Percentiles rank a stretch among this genome's conserved stretches.
phyloP scores from a whole-genome alignment of 2,329 filamentous ascomycete species.

The Penicillium sp. region DNA sequence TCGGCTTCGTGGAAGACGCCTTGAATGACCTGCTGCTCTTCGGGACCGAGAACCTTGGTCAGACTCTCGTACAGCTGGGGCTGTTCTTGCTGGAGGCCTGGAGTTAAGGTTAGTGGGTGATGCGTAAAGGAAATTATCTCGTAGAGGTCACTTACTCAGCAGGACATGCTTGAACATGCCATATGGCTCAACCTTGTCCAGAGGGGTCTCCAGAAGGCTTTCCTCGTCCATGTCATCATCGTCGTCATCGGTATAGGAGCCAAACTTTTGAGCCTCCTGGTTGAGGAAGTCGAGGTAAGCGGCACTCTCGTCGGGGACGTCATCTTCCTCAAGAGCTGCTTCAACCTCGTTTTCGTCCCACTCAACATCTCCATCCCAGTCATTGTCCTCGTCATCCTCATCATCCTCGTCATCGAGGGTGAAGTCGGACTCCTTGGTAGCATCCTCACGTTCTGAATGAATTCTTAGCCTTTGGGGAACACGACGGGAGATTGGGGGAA shows the following conservation, averaged over 20 bases:
- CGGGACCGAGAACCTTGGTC: slow-evolving; percentile 72
- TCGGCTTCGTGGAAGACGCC: slow-evolving; percentile 72
- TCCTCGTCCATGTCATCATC: slow-evolving; percentile 93
- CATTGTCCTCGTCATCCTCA: slow-evolving; percentile 77
- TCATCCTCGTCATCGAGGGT: slow-evolving; percentile 71
- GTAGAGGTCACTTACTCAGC: slow-evolving; percentile 63
- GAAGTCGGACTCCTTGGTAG: slow-evolving; percentile 82
- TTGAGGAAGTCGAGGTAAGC: slow-evolving; percentile 96
- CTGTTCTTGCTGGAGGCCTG: slow-evolving; percentile 86
- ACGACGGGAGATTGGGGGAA: neutral
- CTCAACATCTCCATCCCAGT: slow-evolving; percentile 75
- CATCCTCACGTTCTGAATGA: slow-evolving; percentile 75
- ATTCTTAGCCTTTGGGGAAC: slow-evolving; percentile 29
- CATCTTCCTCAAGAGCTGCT: slow-evolving; percentile 54
- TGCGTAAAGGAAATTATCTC: neutral
- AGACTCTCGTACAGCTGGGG: slow-evolving; percentile 83
- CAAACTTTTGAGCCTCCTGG: slow-evolving; percentile 87
- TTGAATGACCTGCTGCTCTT: slow-evolving; percentile 80
- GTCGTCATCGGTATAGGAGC: slow-evolving; percentile 67
- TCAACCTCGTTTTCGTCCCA: slow-evolving; percentile 67
- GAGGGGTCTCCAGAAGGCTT: slow-evolving; percentile 84
- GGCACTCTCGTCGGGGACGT: slow-evolving; percentile 84
- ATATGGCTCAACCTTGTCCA: slow-evolving; percentile 95
- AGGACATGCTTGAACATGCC: slow-evolving; percentile 80
- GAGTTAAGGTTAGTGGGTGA: slow-evolving; percentile 30